These are phyloP conservation scores for Aspergillus persii DNA, from an alignment of 2,329 filamentous ascomycete species.

Conservation along the genomic window DNA sequence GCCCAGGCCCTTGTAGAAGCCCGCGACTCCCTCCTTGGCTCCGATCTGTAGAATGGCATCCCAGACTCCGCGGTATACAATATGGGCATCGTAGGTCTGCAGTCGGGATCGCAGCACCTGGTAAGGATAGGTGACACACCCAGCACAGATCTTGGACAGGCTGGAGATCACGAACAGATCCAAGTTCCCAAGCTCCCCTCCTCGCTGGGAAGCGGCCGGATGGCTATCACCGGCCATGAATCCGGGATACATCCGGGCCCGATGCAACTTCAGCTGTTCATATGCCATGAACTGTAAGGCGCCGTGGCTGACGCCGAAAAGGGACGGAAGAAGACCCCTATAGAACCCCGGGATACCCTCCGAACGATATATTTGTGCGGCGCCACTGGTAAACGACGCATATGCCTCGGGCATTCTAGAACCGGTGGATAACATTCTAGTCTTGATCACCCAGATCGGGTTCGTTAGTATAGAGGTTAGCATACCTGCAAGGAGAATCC, in stretches of 20 bases:
- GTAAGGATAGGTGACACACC: constrained; percentile 89
- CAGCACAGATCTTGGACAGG: constrained; percentile 79
- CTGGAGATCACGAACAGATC: constrained; percentile 81
- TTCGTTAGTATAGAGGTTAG: constrained; percentile 83
- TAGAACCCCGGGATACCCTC: constrained; percentile 84
- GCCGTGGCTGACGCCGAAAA: constrained; percentile 86
- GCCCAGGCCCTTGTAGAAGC: constrained; percentile 88
- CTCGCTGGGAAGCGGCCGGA: constrained; percentile 19
- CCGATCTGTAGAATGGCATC: constrained; percentile 75
- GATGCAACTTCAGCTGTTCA: constrained; percentile 67
- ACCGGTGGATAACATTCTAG: constrained; percentile 89
- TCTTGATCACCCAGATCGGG: constrained; percentile 97
- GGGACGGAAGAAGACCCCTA: constrained; percentile 75
- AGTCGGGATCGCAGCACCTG: constrained; percentile 85
- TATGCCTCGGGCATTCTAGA: constrained; percentile 74
- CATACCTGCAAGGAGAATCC: constrained; percentile 50
- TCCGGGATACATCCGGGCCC: constrained; percentile 43
- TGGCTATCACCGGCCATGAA: constrained; percentile 24
- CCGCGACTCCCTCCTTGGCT: constrained; percentile 71
- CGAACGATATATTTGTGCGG: constrained; percentile 60
- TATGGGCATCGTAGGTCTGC: constrained; percentile 82
- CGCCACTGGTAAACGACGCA: constrained; percentile 70
- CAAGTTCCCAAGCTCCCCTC: constrained; percentile 59
- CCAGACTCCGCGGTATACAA: constrained; percentile 67
- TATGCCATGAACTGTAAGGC: constrained; percentile 96